Evolutionary conservation across 192 early-diverging fungal species (phyloP), one percentile per base, ranked within the genome.

Genomic region (Rhizophagus clarus): DNA sequence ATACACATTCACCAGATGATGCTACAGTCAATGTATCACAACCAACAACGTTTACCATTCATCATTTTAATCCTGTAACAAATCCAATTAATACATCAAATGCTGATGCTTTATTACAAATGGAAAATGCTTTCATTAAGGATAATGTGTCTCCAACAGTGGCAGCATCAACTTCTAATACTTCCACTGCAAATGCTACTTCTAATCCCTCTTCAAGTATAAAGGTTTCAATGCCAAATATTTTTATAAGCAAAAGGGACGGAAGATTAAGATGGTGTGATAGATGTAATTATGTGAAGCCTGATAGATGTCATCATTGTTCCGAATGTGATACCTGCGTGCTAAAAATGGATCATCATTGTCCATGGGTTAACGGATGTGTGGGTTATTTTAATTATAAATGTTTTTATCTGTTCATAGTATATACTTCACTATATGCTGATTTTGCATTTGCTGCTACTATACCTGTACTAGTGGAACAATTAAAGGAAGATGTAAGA

Each of bases 231-330:
- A 79, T 79, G 77, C 40, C 77, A 49, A 79, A 66, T 34, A 79
- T 40, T 32, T 42, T 69, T 60, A 28, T 79, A 49, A 64, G 77
- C 69, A 71, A 79, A 69, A 47, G 67, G 32, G 77, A 76, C 26
- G 74, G 79, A 26, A 51, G 77, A 34, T 47, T 76, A 61, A 64
- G 79, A 22, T 86, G 83, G 83, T 86, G 85, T 61, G 72, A 82
- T 17, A 66, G 15, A 15, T 89, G 88, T 61, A 74, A 83, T 49
- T 80, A 86, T 26, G 83, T 82, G 81, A 89, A 88, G 31, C 87
- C 88, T 7, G 88, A 89, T 67, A 82, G 88, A 22, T 83, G 86
- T 62, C 88, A 89, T 76, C 88, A 89, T 63, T 89, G 88, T 74
- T 81, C 84, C 31, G 84, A 84, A 26, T 89, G 88, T 77, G 82